These are phyloP conservation scores for Penicillium psychrosexuale DNA, from an alignment of 2,329 filamentous ascomycete genomes.

Conservation along the genomic window DNA sequence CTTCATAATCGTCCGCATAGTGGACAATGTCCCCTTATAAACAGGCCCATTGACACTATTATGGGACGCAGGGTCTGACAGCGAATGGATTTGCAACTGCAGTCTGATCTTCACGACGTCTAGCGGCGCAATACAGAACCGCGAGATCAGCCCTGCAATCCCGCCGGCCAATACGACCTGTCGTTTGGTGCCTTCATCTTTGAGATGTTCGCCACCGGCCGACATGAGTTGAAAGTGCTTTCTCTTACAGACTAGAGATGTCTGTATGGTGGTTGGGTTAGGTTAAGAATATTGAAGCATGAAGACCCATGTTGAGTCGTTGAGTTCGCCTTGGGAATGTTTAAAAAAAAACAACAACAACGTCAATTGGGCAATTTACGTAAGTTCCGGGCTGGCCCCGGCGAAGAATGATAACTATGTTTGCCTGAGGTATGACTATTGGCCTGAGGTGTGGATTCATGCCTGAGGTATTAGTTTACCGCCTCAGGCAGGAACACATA, in stretches of 20 bases:
- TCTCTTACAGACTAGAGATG: constrained; percentile 13
- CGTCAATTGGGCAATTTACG: constrained; percentile 14
- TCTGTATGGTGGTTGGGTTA: neutral
- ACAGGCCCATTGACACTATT: constrained; percentile 46
- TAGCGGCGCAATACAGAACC: constrained; percentile 92
- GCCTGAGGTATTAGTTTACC: neutral
- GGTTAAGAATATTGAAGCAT: neutral
- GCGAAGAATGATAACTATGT: neutral
- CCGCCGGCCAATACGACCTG: constrained; percentile 66
- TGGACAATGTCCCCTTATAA: constrained; percentile 72
- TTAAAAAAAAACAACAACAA: constrained; percentile 5
- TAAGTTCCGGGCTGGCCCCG: constrained; percentile 7
- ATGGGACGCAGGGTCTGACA: constrained; percentile 67
- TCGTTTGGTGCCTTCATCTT: constrained; percentile 68
- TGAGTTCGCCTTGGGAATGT: constrained; percentile 13
- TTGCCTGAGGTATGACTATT: neutral
- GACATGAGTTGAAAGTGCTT: constrained; percentile 56
- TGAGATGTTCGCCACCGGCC: constrained; percentile 60
- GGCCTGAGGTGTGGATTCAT: too few species aligned
- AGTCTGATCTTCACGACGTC: constrained; percentile 98
- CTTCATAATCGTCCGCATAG: constrained; percentile 70
- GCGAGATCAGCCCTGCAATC: constrained; percentile 79
- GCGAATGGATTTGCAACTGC: constrained; percentile 84
- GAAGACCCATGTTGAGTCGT: constrained; percentile 4
- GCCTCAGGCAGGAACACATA: neutral